phyloP scores from a whole-genome alignment of 2,329 filamentous ascomycete species.

The Chaetothyriales sp. region DNA sequence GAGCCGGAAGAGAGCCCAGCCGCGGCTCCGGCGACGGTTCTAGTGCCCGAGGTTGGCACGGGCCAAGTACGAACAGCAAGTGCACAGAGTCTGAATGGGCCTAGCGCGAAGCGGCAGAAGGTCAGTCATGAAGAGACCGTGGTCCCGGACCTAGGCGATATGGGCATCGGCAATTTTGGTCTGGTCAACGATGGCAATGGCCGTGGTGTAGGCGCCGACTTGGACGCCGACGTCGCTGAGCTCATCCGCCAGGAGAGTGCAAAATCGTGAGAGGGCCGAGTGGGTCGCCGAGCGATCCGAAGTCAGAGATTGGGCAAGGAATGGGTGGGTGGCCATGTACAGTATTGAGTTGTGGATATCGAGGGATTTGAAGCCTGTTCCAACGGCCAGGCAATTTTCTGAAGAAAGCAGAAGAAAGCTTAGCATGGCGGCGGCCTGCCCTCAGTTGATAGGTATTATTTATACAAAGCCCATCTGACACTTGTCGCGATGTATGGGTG shows the following conservation, averaged over 20 bases:
- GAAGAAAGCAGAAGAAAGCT: too few relatives aligned
- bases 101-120: slow-evolving; percentile 37
- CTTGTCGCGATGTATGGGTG: too few relatives aligned
- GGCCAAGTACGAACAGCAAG: background rate
- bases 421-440: too few relatives aligned
- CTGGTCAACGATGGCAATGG: slow-evolving; percentile 20
- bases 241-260: slow-evolving; percentile 38
- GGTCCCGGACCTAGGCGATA: slow-evolving; percentile 22
- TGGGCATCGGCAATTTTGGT: slow-evolving; percentile 16
- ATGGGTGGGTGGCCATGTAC: background rate
- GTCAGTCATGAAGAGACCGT: slow-evolving; percentile 34
- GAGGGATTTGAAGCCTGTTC: background rate
- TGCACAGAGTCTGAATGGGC: slow-evolving; percentile 12
- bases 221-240: slow-evolving; percentile 50
- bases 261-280: slow-evolving; percentile 1
- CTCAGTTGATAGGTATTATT: too few relatives aligned
- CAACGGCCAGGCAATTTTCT: background rate
- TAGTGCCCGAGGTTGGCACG: background rate
- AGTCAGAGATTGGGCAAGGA: background rate
- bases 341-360: background rate
- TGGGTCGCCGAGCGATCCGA: background rate
- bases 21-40: background rate
- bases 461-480: too few relatives aligned
- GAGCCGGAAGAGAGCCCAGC: slow-evolving; percentile 8
- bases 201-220: slow-evolving; percentile 40